Evolutionary conservation across 805 yeast genomes (phyloP).

Genomic region (Cyberlindnera misumaiensis): DNA sequence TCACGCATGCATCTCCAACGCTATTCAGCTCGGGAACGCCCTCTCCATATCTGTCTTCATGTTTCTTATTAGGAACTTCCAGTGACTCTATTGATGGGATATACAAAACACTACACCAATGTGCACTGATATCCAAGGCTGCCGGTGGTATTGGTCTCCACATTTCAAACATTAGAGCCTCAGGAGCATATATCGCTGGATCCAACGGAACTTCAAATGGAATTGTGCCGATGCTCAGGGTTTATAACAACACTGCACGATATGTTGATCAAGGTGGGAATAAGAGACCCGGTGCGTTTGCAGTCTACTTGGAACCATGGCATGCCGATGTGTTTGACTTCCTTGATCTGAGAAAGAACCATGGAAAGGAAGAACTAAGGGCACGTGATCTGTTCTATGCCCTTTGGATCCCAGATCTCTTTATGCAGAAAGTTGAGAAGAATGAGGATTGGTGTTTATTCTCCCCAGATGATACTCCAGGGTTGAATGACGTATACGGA

Average conservation of each 20-base stretch:
- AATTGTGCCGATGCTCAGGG: conserved; percentile 89
- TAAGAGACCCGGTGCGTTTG: conserved; percentile 97
- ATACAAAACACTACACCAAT: conserved; percentile 77
- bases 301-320: conserved; percentile 95
- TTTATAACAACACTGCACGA: conserved; percentile 91
- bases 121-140: conserved; percentile 88
- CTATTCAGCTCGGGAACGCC: conserved; percentile 91
- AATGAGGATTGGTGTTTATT: conserved; percentile 83
- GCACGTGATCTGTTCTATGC: conserved; percentile 94
- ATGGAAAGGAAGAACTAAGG: conserved; percentile 90
- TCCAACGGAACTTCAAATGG: conserved; percentile 93
- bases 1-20: conserved; percentile 97
- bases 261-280: conserved; percentile 99
- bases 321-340: conserved; percentile 88
- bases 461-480: conserved; percentile 87
- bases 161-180: conserved; percentile 78
- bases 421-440: conserved; percentile 82
- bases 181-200: conserved; percentile 89
- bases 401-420: conserved; percentile 90
- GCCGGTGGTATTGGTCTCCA: conserved; percentile 96
- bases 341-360: conserved; percentile 82
- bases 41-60: conserved; percentile 79
- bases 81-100: conserved; percentile 96
- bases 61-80: conserved; percentile 84
- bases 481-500: conserved; percentile 78